Percentiles rank a stretch among this genome's conserved stretches.
phyloP scores from a whole-genome alignment of 1,284 basidiomycete genomes.

The Cryptococcus depauperatus region DNA sequence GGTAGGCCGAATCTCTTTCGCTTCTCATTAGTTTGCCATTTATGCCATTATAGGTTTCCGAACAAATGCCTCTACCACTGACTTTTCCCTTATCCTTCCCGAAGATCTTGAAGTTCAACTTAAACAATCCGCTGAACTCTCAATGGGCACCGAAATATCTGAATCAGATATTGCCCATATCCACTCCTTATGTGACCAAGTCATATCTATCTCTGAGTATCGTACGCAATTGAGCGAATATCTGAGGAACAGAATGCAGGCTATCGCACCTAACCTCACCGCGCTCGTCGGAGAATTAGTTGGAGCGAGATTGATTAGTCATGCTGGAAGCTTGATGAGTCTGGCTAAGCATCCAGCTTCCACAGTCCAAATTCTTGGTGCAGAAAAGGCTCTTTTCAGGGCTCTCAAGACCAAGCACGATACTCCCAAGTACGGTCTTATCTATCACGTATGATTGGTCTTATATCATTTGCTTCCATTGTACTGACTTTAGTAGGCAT shows the following conservation, averaged over 20 bases:
- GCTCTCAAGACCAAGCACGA: slow-evolving; percentile 98
- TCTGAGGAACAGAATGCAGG: slow-evolving; percentile 91
- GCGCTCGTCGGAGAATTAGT: slow-evolving; percentile 94
- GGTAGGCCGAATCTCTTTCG: slow-evolving; percentile 51
- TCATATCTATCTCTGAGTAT: slow-evolving; percentile 91
- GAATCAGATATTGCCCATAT: slow-evolving; percentile 93
- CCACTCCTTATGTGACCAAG: slow-evolving; percentile 89
- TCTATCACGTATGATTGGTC: slow-evolving; percentile 69
- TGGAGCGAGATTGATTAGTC: slow-evolving; percentile 89
- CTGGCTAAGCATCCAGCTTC: slow-evolving; percentile 95
- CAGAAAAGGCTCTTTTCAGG: slow-evolving; percentile 96
- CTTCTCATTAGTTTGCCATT: background rate
- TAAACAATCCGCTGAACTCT: slow-evolving; percentile 88
- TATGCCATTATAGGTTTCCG: slow-evolving; percentile 60
- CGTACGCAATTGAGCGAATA: slow-evolving; percentile 89
- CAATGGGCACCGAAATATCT: slow-evolving; percentile 98
- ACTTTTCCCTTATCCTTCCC: slow-evolving; percentile 82
- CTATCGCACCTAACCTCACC: slow-evolving; percentile 93
- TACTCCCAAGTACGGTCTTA: slow-evolving; percentile 95
- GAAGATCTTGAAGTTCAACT: slow-evolving; percentile 88
- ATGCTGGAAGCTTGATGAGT: slow-evolving; percentile 88
- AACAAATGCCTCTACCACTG: slow-evolving; percentile 78
- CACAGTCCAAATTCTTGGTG: slow-evolving; percentile 95
- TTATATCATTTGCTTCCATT: background rate
- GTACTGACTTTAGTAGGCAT: slow-evolving; percentile 53